phyloP scores from a whole-genome alignment of 2,329 filamentous ascomycete species.

The Elsinoe arachidis region DNA sequence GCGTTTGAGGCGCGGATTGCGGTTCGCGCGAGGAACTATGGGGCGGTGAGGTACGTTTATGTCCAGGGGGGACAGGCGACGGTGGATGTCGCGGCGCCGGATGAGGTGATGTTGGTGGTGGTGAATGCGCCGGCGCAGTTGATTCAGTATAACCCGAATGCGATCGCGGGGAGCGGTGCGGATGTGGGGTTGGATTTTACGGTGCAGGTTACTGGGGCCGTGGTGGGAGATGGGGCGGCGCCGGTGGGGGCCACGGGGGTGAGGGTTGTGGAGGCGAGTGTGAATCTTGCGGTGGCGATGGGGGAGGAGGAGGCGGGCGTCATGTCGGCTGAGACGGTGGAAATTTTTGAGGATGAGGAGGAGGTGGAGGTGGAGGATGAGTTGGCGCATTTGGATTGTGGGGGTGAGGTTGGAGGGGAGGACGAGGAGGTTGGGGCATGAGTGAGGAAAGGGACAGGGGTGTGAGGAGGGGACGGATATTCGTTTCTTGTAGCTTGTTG shows the following conservation, averaged over 20 bases:
- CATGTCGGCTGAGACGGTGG: background rate
- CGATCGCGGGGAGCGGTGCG: conserved; percentile 28
- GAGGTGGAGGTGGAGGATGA: background rate
- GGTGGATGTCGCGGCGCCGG: conserved; percentile 28
- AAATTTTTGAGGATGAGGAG: background rate
- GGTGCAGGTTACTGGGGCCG: conserved; percentile 27
- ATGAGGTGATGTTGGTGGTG: conserved; percentile 40
- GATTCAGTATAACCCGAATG: conserved; percentile 39
- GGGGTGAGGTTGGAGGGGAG: background rate
- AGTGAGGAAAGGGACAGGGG: background rate
- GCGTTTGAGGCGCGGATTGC: conserved; percentile 38
- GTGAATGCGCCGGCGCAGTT: conserved; percentile 40
- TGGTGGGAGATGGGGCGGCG: background rate
- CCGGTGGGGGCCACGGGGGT: background rate
- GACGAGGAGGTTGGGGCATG: background rate
- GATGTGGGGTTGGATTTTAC: conserved; percentile 33
- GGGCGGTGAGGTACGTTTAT: background rate
- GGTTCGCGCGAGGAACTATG: conserved; percentile 28
- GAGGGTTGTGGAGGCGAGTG: background rate
- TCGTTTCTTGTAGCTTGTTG: background rate
- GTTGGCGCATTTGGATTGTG: background rate
- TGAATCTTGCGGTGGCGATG: background rate
- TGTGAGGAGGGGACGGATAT: background rate
- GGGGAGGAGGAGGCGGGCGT: too few relatives aligned
- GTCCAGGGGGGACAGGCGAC: conserved; percentile 28